Conservation (phyloP, 768 basidiomycete species). For the Holtermanniella nyarrowii region DNA sequence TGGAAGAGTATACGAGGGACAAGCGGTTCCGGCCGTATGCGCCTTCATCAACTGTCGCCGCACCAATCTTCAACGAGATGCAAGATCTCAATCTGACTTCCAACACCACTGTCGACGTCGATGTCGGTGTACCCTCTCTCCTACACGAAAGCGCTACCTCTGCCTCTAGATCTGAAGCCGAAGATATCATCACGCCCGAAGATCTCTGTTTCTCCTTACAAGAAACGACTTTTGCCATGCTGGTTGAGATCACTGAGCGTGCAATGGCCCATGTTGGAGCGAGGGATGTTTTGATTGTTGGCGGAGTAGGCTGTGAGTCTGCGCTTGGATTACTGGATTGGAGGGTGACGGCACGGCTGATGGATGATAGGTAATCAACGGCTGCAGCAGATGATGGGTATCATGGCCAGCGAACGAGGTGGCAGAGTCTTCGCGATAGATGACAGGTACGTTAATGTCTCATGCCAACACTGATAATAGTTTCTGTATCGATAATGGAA, state of each 20-base stretch:
- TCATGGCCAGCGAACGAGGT: constrained; percentile 83
- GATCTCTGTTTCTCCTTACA: constrained; percentile 95
- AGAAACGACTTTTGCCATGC: constrained; percentile 94
- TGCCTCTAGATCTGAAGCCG: constrained; percentile 36
- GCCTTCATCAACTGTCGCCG: background rate
- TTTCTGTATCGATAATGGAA: constrained; percentile 98
- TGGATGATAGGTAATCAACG: constrained; percentile 66
- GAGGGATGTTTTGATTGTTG: constrained; percentile 91
- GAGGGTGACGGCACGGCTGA: background rate
- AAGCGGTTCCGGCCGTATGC: constrained; percentile 57
- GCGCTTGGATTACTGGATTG: background rate
- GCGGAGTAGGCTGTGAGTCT: constrained; percentile 94
- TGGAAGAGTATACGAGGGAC: constrained; percentile 77
- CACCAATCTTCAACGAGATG: constrained; percentile 9
- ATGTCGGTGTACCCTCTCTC: constrained; percentile 6
- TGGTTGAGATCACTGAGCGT: constrained; percentile 96
- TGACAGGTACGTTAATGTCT: constrained; percentile 55
- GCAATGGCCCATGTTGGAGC: constrained; percentile 99
- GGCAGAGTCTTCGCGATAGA: constrained; percentile 91
- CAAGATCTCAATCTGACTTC: constrained; percentile 1
- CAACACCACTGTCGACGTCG: constrained; percentile 15
- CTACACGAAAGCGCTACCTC: background rate
- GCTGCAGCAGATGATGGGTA: constrained; percentile 96
- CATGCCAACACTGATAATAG: constrained; percentile 43
- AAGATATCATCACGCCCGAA: constrained; percentile 79